Evolutionary conservation across 2,329 filamentous ascomycete genomes (phyloP).

Genomic region (Ceratocystis smalleyi): DNA sequence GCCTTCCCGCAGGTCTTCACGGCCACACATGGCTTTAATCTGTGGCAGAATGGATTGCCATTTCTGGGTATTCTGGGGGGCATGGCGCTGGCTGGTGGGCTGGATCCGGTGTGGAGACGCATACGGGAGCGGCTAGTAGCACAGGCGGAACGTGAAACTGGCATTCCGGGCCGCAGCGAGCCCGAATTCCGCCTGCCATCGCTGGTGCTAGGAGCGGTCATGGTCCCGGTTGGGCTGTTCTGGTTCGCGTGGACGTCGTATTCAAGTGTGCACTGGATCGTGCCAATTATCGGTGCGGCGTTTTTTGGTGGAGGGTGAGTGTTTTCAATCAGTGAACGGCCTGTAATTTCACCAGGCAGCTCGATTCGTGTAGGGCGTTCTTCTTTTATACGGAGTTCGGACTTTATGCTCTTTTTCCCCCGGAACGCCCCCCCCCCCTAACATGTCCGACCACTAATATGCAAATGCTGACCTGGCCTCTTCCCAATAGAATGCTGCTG

Average conservation of each 20-base stretch:
- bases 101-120: conserved; percentile 50
- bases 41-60: conserved; percentile 65
- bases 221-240: conserved; percentile 71
- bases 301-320: conserved; percentile 58
- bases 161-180: conserved; percentile 46
- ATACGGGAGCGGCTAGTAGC: conserved; percentile 43
- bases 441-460: background rate
- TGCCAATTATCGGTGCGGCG: conserved; percentile 55
- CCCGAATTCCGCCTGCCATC: conserved; percentile 77
- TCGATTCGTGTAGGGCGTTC: background rate
- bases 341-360: background rate
- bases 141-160: conserved; percentile 33
- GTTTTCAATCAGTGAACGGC: background rate
- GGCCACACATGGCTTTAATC: conserved; percentile 56
- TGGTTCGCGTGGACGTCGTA: conserved; percentile 81
- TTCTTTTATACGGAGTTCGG: background rate
- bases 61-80: conserved; percentile 59
- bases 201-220: conserved; percentile 54
- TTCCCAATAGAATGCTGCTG: conserved; percentile 46
- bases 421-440: background rate
- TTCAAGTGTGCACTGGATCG: conserved; percentile 57
- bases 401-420: conserved; percentile 3
- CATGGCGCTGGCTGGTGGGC: conserved; percentile 47
- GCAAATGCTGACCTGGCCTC: conserved; percentile 15
- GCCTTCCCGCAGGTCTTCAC: conserved; percentile 70